Conservation (phyloP, 495 filamentous ascomycete genomes). For the Emericellopsis terricola region DNA sequence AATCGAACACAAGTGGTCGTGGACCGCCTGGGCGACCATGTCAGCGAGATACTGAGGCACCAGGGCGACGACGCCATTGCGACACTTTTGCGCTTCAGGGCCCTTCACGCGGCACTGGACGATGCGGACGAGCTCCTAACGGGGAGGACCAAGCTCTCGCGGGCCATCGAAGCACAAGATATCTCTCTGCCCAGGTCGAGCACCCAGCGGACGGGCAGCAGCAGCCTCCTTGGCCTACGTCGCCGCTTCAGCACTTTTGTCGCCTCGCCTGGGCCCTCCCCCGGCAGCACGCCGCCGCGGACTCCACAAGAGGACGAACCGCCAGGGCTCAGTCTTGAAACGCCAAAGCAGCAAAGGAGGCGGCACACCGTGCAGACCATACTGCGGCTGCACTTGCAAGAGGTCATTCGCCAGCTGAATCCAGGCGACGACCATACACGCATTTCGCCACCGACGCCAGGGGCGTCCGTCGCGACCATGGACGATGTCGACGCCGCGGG, state of each 20-base stretch:
- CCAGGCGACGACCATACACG: constrained; percentile 5
- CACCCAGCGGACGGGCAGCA: background rate
- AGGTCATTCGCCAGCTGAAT: constrained; percentile 17
- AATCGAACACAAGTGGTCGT: background rate
- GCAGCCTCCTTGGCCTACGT: too few relatives aligned
- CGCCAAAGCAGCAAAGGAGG: constrained; percentile 2
- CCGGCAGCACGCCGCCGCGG: too few relatives aligned
- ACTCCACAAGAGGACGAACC: background rate
- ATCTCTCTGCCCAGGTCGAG: background rate
- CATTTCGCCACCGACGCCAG: constrained; percentile 1
- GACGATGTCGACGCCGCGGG: constrained; percentile 16
- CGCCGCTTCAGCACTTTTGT: background rate
- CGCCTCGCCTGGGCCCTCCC: background rate
- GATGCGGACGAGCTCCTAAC: constrained; percentile 13
- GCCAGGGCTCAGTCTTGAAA: background rate
- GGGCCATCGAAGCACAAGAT: background rate
- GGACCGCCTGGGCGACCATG: background rate
- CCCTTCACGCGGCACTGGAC: constrained; percentile 18
- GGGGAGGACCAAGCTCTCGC: constrained; percentile 1
- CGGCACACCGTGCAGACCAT: constrained; percentile 14
- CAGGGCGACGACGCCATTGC: constrained; percentile 6
- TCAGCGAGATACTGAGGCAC: constrained; percentile 3
- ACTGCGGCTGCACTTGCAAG: constrained; percentile 19
- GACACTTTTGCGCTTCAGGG: constrained; percentile 12
- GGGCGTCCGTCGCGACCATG: constrained; percentile 6